Evolutionary conservation across 768 basidiomycete species (phyloP).

Genomic region (Leccinum subtestaceum): DNA sequence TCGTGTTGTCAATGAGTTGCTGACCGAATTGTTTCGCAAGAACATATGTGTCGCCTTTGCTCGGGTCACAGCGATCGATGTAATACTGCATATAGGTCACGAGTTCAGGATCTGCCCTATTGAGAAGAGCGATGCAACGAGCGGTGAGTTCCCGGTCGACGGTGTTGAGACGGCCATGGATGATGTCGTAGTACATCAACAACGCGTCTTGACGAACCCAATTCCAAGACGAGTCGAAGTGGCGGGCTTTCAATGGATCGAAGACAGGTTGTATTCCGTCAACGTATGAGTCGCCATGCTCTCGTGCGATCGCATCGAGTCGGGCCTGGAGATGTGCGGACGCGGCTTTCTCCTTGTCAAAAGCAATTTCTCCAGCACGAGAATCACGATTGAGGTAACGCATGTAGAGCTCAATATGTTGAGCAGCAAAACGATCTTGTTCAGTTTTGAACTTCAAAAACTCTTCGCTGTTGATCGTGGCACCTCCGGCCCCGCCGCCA

Average conservation of each 20-base stretch:
- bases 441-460: slow-evolving; percentile 95
- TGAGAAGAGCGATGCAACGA: slow-evolving; percentile 95
- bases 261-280: slow-evolving; percentile 95
- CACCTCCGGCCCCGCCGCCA: slow-evolving; percentile 64
- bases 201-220: slow-evolving; percentile 98
- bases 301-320: slow-evolving; percentile 83
- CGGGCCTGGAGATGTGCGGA: slow-evolving; percentile 71
- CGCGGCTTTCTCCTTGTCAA: slow-evolving; percentile 82
- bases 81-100: slow-evolving; percentile 94
- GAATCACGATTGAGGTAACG: slow-evolving; percentile 94
- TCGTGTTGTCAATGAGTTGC: slow-evolving; percentile 90
- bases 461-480: slow-evolving; percentile 95
- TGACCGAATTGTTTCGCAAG: slow-evolving; percentile 98
- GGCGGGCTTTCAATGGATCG: slow-evolving; percentile 93
- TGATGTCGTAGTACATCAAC: slow-evolving; percentile 97
- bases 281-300: slow-evolving; percentile 92
- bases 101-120: slow-evolving; percentile 92
- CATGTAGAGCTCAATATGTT: slow-evolving; percentile 95
- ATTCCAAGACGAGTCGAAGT: slow-evolving; percentile 99
- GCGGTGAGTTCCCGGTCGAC: slow-evolving; percentile 97
- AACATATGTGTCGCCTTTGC: slow-evolving; percentile 85
- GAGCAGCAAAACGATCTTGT: slow-evolving; percentile 86
- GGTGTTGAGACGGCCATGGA: slow-evolving; percentile 90
- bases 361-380: slow-evolving; percentile 86
- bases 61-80: slow-evolving; percentile 79